A percentile compares a stretch with the other conserved stretches of the same genome.
These are phyloP conservation scores for Phytopythium kandeliae DNA, from an alignment of 352 stramenopile genomes.

Conservation along the genomic window DNA sequence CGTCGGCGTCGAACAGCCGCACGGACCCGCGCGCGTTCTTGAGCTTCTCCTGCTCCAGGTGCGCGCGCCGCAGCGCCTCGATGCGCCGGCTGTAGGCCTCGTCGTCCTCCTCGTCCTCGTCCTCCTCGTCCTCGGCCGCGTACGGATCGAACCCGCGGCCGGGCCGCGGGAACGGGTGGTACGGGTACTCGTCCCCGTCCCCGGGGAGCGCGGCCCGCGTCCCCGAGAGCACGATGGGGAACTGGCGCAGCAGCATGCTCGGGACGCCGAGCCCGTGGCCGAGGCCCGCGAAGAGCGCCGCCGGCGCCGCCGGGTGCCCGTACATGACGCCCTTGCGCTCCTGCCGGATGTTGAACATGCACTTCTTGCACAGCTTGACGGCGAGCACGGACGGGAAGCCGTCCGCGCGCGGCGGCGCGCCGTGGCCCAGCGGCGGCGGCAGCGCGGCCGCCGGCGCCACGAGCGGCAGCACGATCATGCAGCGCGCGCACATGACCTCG, in stretches of 20 bases:
- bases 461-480: slow-evolving; percentile 61
- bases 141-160: slow-evolving; percentile 17
- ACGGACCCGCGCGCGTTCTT: slow-evolving; percentile 40
- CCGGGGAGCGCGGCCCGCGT: slow-evolving; percentile 10
- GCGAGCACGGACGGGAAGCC: slow-evolving; percentile 55
- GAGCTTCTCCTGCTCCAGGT: slow-evolving; percentile 61
- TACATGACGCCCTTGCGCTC: slow-evolving; percentile 54
- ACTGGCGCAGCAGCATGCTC: slow-evolving; percentile 41
- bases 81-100: slow-evolving; percentile 44
- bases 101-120: slow-evolving; percentile 43
- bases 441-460: slow-evolving; percentile 22
- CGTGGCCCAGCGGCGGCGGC: slow-evolving; percentile 32
- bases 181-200: slow-evolving; percentile 13
- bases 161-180: slow-evolving; percentile 4
- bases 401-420: slow-evolving; percentile 32
- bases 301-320: slow-evolving; percentile 6
- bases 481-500: slow-evolving; percentile 64
- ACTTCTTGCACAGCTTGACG: slow-evolving; percentile 77
- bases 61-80: slow-evolving; percentile 51
- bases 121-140: slow-evolving; percentile 29
- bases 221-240: slow-evolving; percentile 32
- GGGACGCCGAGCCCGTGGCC: slow-evolving; percentile 22
- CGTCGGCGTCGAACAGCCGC: slow-evolving; percentile 38
- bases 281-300: slow-evolving; percentile 23
- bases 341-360: slow-evolving; percentile 56